These are phyloP conservation scores for Moricandia moricandioides DNA, from an alignment of 345 rosid species.

Conservation along the genomic window DNA sequence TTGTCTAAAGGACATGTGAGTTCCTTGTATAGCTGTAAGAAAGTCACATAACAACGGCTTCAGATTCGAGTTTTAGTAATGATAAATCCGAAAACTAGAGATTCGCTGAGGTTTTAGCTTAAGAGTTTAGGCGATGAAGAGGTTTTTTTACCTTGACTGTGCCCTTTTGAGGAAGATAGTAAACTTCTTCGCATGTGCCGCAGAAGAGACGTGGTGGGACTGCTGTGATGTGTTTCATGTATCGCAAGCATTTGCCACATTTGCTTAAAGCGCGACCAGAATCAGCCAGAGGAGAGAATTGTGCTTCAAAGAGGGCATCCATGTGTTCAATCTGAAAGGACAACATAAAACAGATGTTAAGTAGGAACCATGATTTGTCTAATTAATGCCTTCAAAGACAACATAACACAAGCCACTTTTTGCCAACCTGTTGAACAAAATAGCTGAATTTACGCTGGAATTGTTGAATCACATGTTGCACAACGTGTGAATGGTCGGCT, in stretches of 20 bases:
- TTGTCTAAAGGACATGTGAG: conserved; percentile 88
- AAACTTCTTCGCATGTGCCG: conserved; percentile 91
- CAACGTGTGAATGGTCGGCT: conserved; percentile 71
- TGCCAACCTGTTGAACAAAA: conserved; percentile 77
- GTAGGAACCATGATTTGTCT: background rate
- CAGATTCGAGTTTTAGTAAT: background rate
- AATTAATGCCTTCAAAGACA: background rate
- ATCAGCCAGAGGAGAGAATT: conserved; percentile 82
- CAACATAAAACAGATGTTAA: background rate
- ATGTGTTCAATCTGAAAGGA: conserved; percentile 72
- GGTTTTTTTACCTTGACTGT: conserved; percentile 64
- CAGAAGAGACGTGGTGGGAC: conserved; percentile 85
- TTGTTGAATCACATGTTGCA: conserved; percentile 77
- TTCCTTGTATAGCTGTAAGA: conserved; percentile 85
- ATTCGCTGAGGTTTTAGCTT: background rate
- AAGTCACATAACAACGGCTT: background rate
- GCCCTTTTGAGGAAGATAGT: conserved; percentile 92
- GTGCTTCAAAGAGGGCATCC: conserved; percentile 95
- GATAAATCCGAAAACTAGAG: background rate
- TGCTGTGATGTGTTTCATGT: conserved; percentile 86
- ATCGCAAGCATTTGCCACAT: conserved; percentile 95
- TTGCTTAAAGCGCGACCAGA: conserved; percentile 83
- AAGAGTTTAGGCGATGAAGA: background rate
- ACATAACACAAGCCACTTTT: background rate
- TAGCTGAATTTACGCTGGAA: conserved; percentile 73